A percentile compares a stretch with the other conserved stretches of the same genome.
Conservation (phyloP, 73 alveolate species). For the Paramecium sonneborni region DNA sequence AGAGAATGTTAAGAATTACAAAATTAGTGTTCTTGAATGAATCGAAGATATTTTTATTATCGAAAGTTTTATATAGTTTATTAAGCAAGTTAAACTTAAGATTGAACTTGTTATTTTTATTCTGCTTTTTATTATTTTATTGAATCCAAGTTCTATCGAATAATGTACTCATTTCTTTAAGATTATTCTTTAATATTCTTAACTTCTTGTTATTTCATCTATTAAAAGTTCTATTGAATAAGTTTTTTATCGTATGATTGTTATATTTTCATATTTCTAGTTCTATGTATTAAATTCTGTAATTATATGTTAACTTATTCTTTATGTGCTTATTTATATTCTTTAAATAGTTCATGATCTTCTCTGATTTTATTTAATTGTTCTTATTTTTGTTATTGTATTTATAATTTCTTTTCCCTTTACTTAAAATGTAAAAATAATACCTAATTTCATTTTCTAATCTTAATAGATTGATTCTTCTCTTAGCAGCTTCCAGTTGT, state of each 20-base stretch:
- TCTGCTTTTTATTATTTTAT: slow-evolving; percentile 12
- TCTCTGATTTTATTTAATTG: neutral
- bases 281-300: neutral
- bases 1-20: neutral
- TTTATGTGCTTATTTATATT: neutral
- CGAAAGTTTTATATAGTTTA: slow-evolving; percentile 2
- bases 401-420: slow-evolving; percentile 45
- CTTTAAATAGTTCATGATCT: slow-evolving; percentile 33
- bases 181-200: slow-evolving; percentile 38
- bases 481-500: neutral
- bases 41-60: neutral
- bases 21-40: neutral
- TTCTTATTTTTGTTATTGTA: neutral
- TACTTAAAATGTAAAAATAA: neutral
- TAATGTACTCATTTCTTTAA: neutral
- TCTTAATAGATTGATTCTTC: neutral
- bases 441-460: slow-evolving; percentile 49
- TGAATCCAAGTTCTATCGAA: slow-evolving; percentile 10
- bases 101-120: slow-evolving; percentile 11
- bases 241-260: neutral
- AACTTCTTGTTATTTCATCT: slow-evolving; percentile 10
- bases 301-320: neutral
- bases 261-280: neutral
- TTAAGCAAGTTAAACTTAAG: neutral
- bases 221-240: neutral